Base-by-base conservation (phyloP, 2,329 filamentous ascomycete genomes). In the Fusarium nurragi region DNA sequence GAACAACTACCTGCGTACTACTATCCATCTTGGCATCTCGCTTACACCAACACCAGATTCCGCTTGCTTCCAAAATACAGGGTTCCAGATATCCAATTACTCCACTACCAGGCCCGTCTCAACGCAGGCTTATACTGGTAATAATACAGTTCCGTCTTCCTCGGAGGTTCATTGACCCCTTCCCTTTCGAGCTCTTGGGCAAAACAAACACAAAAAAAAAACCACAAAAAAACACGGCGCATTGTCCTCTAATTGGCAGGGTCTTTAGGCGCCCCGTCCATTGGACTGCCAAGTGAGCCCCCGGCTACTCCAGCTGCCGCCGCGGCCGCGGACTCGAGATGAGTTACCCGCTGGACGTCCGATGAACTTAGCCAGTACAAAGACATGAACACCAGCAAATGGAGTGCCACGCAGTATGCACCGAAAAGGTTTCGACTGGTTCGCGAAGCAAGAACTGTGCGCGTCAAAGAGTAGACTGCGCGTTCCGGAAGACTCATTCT, bases 361-460 rank as follows among this genome's bases (percentile, higher is more conserved):
- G 83, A 80, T 5, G 87, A 86, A 58, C 92, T 92, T 73, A 93
- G 88, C 86, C 89, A 94, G 78, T 94, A 98, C 61, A 98, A 81
- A 77, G 93, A 90, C 68, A 90, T 83, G 73, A 99, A 95, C 4
- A 98, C 89, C 44, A 99, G 79, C 40, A 97, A 73, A 80, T 99
- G 95, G 68, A 99, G 83, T 30, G 89, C 92, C 32, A 97, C 81
- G 76, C 94, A 96, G 77, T 99, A 99, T 12, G 87, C 88, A 1
- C 94, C 95, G 78, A 99, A 99, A 58, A 99, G 77, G 76, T 98
- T 99, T 65, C 96, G 86, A 79, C 93, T 97, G 25, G 90, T 92
- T 62, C 95, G 84, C 43, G 93, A 97, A 48, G 94, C 92, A 64
- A 99, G 83, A 43, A 99, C 92, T 80, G 97, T 92, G 54, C 93